Evolutionary conservation across 257 asterid species (phyloP).

Genomic region (Solanum pinnatisectum): DNA sequence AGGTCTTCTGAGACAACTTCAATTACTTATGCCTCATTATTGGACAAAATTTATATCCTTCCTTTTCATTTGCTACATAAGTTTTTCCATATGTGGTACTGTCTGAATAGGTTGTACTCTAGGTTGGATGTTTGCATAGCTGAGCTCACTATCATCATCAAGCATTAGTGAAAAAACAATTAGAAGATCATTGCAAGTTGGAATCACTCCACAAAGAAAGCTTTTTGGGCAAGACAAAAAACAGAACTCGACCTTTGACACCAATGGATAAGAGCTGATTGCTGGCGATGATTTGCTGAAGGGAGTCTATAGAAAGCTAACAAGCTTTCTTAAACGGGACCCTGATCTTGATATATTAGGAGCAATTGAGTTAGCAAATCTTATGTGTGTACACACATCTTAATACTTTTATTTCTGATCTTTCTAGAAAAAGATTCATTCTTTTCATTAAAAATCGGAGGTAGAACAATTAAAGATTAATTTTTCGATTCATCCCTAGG

Average conservation of each 20-base stretch:
- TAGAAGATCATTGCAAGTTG: neutral
- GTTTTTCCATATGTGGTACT: neutral
- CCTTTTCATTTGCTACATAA: neutral
- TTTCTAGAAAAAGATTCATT: neutral
- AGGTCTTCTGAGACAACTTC: neutral
- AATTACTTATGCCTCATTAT: neutral
- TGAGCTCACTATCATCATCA: neutral
- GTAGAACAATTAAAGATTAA: neutral
- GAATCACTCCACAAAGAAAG: neutral
- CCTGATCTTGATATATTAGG: neutral
- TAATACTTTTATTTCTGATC: neutral
- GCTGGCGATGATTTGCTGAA: neutral
- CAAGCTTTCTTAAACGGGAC: too few relatives aligned
- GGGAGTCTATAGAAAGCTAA: neutral
- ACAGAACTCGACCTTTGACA: neutral
- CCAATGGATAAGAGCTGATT: neutral
- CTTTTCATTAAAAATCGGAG: neutral
- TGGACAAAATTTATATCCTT: neutral
- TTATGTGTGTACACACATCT: neutral
- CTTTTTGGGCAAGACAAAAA: neutral
- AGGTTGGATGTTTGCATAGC: neutral
- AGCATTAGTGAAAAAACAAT: neutral
- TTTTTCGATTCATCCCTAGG: neutral
- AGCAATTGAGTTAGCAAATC: neutral
- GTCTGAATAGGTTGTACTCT: neutral